phyloP scores from a whole-genome alignment of 2,329 filamentous ascomycete species.

The Blastomyces emzantsi region DNA sequence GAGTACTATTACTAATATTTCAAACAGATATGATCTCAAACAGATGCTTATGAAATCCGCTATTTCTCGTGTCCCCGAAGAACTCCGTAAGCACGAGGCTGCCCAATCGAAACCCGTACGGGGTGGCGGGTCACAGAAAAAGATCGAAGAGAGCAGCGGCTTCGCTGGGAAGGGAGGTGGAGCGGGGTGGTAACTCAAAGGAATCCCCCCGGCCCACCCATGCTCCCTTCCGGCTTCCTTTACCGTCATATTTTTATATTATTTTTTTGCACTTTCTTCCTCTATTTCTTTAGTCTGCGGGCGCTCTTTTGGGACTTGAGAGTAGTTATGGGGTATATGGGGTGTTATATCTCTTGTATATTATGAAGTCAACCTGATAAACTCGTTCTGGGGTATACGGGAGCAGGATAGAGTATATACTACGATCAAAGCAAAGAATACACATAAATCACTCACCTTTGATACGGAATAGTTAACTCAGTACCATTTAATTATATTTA shows the following conservation, averaged over 20 bases:
- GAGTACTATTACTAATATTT: conserved; percentile 17
- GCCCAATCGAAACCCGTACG: conserved; percentile 70
- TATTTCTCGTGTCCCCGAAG: conserved; percentile 83
- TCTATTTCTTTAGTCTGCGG: not conserved
- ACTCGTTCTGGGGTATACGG: not conserved
- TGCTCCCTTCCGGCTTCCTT: not conserved
- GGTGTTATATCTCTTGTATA: conserved; percentile 1
- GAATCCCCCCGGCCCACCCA: not conserved
- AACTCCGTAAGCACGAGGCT: conserved; percentile 78
- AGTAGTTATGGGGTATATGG: not conserved
- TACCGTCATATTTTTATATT: not conserved
- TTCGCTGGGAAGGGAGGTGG: conserved; percentile 30
- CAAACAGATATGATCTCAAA: conserved; percentile 63
- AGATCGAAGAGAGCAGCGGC: conserved; percentile 36
- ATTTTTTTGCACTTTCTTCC: not conserved
- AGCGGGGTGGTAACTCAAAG: conserved; percentile 3
- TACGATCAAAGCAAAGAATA: not conserved
- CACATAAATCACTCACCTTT: not conserved
- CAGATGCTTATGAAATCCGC: conserved; percentile 90
- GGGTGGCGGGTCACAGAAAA: conserved; percentile 33
- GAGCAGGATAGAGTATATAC: not conserved
- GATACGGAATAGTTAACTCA: not conserved
- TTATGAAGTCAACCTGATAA: not conserved
- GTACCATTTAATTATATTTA: not conserved
- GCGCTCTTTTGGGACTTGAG: not conserved